Conservation (phyloP, 2,329 filamentous ascomycete species). For the Curvularia verruculosa region DNA sequence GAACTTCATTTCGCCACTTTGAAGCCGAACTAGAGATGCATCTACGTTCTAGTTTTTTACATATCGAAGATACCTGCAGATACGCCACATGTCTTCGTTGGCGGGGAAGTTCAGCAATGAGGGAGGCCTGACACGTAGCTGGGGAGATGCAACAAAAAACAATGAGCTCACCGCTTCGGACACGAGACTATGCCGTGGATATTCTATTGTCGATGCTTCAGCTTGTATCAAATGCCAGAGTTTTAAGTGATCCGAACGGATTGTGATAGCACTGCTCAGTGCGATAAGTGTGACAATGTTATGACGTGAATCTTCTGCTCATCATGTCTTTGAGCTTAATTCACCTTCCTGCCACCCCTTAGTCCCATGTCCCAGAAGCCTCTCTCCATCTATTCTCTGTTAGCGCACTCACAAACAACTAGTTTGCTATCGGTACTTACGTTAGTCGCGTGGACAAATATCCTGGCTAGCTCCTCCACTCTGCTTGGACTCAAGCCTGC, state of each 20-base stretch:
- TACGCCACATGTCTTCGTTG: background rate
- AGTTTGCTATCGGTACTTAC: conserved; percentile 54
- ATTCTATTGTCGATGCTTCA: background rate
- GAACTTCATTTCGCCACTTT: conserved; percentile 12
- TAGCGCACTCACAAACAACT: conserved; percentile 12
- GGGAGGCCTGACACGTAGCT: background rate
- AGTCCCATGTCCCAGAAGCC: conserved; percentile 76
- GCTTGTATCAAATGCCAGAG: background rate
- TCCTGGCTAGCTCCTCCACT: conserved; percentile 80
- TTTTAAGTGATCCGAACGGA: background rate
- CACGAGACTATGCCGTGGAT: background rate
- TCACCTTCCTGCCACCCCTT: conserved; percentile 10
- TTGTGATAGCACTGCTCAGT: background rate
- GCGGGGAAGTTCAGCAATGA: background rate
- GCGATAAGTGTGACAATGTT: background rate
- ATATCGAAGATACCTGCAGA: background rate
- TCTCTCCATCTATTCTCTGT: conserved; percentile 66
- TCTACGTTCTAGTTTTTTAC: background rate
- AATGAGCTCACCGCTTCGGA: conserved; percentile 1
- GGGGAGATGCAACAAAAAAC: background rate
- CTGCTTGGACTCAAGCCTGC: conserved; percentile 73
- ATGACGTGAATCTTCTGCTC: background rate
- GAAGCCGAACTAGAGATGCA: background rate
- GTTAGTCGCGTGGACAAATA: conserved; percentile 88
- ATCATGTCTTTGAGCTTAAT: background rate